These are phyloP conservation scores for Pelargonium australe DNA, from an alignment of 441 rosid species.

Conservation along the genomic window DNA sequence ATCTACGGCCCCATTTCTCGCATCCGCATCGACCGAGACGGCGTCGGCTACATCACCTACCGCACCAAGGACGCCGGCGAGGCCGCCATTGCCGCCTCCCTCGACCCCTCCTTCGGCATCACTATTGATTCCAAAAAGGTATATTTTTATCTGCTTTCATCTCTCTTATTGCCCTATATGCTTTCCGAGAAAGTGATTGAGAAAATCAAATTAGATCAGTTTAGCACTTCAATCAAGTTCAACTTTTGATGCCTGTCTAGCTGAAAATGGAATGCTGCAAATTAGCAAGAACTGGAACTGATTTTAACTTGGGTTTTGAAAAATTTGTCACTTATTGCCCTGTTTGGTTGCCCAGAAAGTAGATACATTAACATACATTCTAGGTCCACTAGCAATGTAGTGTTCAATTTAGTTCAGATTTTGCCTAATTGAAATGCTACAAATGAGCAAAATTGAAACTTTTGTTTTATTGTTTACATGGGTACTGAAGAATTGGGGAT, in stretches of 20 bases:
- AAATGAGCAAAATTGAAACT: neutral
- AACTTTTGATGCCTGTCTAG: neutral
- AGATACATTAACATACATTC: too few relatives aligned
- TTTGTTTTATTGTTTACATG: neutral
- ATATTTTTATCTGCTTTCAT: neutral
- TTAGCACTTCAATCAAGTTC: neutral
- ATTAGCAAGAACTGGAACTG: neutral
- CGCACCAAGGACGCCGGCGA: slow-evolving; percentile 69
- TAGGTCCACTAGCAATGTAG: neutral
- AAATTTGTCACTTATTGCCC: neutral
- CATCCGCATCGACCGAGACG: slow-evolving; percentile 64
- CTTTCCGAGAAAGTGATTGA: neutral
- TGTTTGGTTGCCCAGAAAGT: neutral
- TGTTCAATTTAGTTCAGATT: neutral
- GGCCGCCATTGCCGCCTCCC: slow-evolving; percentile 70
- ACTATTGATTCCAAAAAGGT: slow-evolving; percentile 56
- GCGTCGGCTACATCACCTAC: slow-evolving; percentile 47
- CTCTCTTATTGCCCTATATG: neutral
- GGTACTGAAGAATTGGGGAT: neutral
- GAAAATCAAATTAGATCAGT: too few relatives aligned
- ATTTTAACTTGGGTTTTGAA: neutral
- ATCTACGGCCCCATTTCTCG: slow-evolving; percentile 86
- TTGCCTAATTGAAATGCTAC: neutral
- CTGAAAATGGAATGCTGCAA: neutral
- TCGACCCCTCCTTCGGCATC: slow-evolving; percentile 62